Percentiles rank a stretch among this genome's conserved stretches.
phyloP scores from a whole-genome alignment of 371 early-diverging fungal genomes.

The Rhizomucor pusillus region DNA sequence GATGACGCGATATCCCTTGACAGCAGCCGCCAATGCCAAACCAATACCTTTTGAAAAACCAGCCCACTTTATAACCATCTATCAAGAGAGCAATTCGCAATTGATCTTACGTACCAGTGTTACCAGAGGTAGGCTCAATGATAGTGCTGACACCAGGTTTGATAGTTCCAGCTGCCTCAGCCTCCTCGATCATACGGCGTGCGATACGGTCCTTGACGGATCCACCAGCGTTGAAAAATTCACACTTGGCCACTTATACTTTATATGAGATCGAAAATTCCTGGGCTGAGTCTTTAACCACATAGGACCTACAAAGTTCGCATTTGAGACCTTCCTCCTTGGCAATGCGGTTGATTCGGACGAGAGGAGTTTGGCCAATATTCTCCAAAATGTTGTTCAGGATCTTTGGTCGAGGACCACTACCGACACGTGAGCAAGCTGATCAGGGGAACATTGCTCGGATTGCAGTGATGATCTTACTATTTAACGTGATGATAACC shows the following conservation, averaged over 20 bases:
- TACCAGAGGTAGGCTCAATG: constrained; percentile 96
- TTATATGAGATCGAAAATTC: neutral
- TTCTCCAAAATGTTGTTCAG: constrained; percentile 83
- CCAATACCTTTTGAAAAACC: constrained; percentile 61
- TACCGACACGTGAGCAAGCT: constrained; percentile 7
- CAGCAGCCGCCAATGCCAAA: constrained; percentile 90
- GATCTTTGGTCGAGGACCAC: constrained; percentile 65
- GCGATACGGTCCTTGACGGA: constrained; percentile 98
- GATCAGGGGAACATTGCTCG: neutral
- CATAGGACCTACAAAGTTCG: constrained; percentile 78
- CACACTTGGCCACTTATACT: constrained; percentile 86
- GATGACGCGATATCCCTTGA: constrained; percentile 95
- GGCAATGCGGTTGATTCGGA: constrained; percentile 85
- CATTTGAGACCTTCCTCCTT: constrained; percentile 87
- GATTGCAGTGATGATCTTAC: neutral
- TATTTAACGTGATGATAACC: constrained; percentile 11
- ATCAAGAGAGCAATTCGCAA: neutral
- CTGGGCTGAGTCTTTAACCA: neutral
- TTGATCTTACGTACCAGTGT: constrained; percentile 67
- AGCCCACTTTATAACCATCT: neutral
- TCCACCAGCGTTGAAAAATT: constrained; percentile 97
- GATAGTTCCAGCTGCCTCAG: constrained; percentile 86
- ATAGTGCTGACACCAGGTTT: constrained; percentile 87
- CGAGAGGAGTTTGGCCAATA: constrained; percentile 95
- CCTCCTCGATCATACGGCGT: constrained; percentile 92